Evolutionary conservation across 805 yeast species (phyloP), one percentile per base, ranked within the genome.

Genomic region (Scheffersomyces coipomensis): DNA sequence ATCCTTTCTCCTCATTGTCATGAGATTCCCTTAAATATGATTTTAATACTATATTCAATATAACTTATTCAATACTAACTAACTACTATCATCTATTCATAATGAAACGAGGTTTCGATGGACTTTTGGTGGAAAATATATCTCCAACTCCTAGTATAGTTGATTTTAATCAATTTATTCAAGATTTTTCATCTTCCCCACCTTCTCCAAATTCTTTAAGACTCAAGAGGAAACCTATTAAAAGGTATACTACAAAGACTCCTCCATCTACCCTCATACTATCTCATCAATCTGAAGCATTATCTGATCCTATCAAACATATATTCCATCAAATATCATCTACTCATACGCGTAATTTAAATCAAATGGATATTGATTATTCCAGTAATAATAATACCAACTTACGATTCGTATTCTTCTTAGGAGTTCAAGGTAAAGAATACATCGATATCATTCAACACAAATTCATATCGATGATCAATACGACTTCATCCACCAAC

Each of bases 371-470:
- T n/a, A n/a, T n/a, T n/a, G n/a, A n/a, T n/a, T n/a, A n/a, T n/a
- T n/a, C n/a, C n/a, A n/a, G n/a, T n/a, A n/a, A n/a, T n/a, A 18
- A 27, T 13, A 27, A 27, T 27, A 12, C 7, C 25, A 31, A 29
- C 2, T 30, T 50, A 10, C 45, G 38, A 22, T 48, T 59, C 19
- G 23, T 59, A 8, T 42, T 63, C 31, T 63, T 64, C 35, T 39
- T 62, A 15, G 66, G 62, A 15, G 60, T 58, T 8, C 58, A 56
- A 35, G 68, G 68, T 5, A 63, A 63, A 38, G 65, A 61, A 29
- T 56, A 42, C 33, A 51, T 62, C 17, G 39, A 32, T 3, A 36
- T 13, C 16, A 27, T 18, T 25, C 29, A 27, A 23, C 10, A 24
- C 2, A 29, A 31, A 25, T 35, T 39, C 15, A 22, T 18, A 16